Conservation (phyloP, 305 asterid species). For the Plantago coronopus region DNA sequence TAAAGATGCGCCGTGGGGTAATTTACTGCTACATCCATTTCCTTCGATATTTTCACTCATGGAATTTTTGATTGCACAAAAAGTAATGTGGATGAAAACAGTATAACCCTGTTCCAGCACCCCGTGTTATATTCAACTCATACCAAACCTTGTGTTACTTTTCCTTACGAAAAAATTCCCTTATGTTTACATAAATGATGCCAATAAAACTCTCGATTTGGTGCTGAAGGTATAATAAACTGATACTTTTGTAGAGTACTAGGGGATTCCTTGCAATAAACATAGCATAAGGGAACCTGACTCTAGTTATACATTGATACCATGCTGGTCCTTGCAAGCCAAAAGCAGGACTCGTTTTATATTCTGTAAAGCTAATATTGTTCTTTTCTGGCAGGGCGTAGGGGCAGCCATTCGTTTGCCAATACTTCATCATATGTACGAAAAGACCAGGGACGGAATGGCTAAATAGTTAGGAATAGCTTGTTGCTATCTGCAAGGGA, state of each 20-base stretch:
- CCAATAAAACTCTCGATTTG: not conserved
- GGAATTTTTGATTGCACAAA: not conserved
- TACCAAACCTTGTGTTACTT: not conserved
- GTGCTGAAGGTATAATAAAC: not conserved
- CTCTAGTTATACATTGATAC: not conserved
- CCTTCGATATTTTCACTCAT: not conserved
- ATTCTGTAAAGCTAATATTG: not conserved
- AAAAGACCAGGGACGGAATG: conserved; percentile 66
- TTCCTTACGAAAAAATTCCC: not conserved
- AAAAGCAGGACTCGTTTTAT: not conserved
- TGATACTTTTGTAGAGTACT: not conserved
- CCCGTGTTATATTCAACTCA: not conserved
- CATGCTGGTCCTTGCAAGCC: not conserved
- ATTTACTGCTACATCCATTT: conserved; percentile 3
- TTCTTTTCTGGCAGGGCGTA: conserved; percentile 52
- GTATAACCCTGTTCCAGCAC: not conserved
- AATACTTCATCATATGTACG: conserved; percentile 58
- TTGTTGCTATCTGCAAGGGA: conserved; percentile 24
- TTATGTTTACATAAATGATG: not conserved
- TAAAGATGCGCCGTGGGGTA: conserved; percentile 51
- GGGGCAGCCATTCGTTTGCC: conserved; percentile 58
- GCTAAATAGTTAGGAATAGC: conserved; percentile 28
- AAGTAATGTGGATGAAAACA: not conserved
- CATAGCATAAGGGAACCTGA: not conserved
- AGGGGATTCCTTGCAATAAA: too few relatives aligned